Base-by-base conservation (phyloP, 768 basidiomycete genomes). In the Leccinellum rugosiceps region DNA sequence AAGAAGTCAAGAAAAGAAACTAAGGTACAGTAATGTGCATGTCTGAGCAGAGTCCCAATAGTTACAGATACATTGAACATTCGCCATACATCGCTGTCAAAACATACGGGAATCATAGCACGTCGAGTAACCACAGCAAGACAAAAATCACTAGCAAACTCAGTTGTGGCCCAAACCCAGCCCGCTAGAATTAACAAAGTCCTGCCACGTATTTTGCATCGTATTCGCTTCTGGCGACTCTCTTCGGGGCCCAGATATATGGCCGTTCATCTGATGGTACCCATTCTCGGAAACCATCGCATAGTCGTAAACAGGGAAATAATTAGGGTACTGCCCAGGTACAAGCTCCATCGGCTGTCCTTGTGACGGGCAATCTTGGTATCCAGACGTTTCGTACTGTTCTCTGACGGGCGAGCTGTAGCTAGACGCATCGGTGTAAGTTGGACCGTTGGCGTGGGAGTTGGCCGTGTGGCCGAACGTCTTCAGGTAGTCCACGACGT, bases 251-350 rank as follows among this genome's bases (percentile, higher is more conserved):
- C 74, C 56, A 71, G 53, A 74, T 68, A 58, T 77, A 74, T 66
- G 68, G 9, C 64, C 76, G 44, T 76, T 76, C 44, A 76, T 63
- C 53, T 81, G 76, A 32, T 80, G 60, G 62, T 71, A 67, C 45
- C 70, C 61, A 41, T 63, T 61, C 62, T 66, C 61, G 43, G 63
- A 53, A 44, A 68, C 72, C 61, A 77, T 72, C 21, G 77, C 80
- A 66, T 90, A 89, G 67, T 89, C 88, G 62, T 86, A 89, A 31
- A 89, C 87, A 1, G 86, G 80, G 78, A 90, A 89, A 64, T 89
- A 90, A 64, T 79, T 82, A 14, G 87, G 88, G 73, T 85, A 83
- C 35, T 66, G 72, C 9, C 72, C 72, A 2, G 71, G 61, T 1
- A 72, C 64, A 15, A 73, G 57, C 34, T 74, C 67, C 62, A 72